Base-by-base conservation (phyloP, 345 rosid species). In the Lepidium aucheri region DNA sequence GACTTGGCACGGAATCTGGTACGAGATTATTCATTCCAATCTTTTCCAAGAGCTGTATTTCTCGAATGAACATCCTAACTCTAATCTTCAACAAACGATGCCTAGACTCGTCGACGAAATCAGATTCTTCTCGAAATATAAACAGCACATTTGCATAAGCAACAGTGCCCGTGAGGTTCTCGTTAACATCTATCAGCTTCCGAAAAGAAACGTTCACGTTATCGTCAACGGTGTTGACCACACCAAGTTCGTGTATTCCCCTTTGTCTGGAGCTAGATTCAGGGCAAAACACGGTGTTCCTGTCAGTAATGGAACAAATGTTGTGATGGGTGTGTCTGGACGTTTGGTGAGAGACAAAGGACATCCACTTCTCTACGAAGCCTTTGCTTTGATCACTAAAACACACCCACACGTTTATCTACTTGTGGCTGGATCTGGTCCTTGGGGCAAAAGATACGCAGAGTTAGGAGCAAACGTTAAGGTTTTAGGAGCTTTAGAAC, bases 1-100 rank as follows among this genome's bases (percentile, higher is more conserved):
- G 54, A 91, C 89, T 1, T 86, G 97, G 93, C 94, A 85, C 26
- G 94, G 90, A 7, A 85, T 85, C 20, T 80, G 86, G 91, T 82
- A 80, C 35, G 97, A 88, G 78, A 85, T 80, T 49, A 82, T 91
- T 76, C 88, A 88, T 80, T 88, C 94, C 0, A 82, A 82, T 65
- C 30, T 85, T n/a, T 77, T 83, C 11, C 79, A 83, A 75, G 97
- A 86, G 58, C 88, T 83, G 35, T 77, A 71, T n/a, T 6, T 51
- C 42, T 53, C 47, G 0, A 61, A 43, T 30, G 68, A 67, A 7
- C 67, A 20, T 62, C 46, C 16, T 36, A 68, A 18, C 63, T 47
- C 74, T 49, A 70, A 74, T 74, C 84, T 90, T 72, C 77, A 77
- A 30, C 89, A 83, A 63, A 78, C 84, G 42, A 79, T 88, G 82